Base-by-base conservation (phyloP, 2,329 filamentous ascomycete genomes). In the Phialemoniopsis sp. region DNA sequence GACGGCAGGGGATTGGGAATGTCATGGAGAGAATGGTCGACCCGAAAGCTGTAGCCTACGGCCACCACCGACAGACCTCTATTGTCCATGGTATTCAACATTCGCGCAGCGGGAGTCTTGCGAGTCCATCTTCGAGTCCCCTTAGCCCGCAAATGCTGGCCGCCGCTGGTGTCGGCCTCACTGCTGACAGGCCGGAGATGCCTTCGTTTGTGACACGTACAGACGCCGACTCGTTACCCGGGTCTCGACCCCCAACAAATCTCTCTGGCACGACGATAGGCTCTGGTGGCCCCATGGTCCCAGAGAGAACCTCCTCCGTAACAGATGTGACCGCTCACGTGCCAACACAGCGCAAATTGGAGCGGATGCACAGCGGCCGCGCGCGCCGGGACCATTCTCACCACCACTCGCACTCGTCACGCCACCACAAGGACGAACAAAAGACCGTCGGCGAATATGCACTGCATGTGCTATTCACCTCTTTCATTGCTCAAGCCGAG, bases 371-470 rank as follows among this genome's bases (percentile, higher is more conserved):
- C 18, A 83, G 78, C 40, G 56, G 51, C n/a, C 87, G 79, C 58
- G 69, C 78, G 34, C 80, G 84, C 48, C 78, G 84, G 53, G 85
- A 89, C 46, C 83, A 88, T 57, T 69, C 74, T 7, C 84, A 86
- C 55, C 81, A 90, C 55, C 84, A 82, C 50, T 87, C 87, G 13
- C 82, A 89, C 54, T 91, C 87, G 29, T 83, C 83, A 37, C 76
- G 80, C 40, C 79, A 84, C 52, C 72, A 82, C 51, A 78, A 80
- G 50, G 79, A 85, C 38, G 88, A 95, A 47, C 79, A 85, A 48
- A 95, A 91, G 63, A 96, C 90, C 0, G 90, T 96, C n/a, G 90
- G 89, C 40, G 93, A 98, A 69, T 97, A 95, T 76, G 93, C 93
- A 15, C 71, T 98, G 44, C 91, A 97, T 63, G 91, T 97, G 52